Evolutionary conservation across 129 eudicot species (phyloP).

Genomic region (Sambucus nigra): DNA sequence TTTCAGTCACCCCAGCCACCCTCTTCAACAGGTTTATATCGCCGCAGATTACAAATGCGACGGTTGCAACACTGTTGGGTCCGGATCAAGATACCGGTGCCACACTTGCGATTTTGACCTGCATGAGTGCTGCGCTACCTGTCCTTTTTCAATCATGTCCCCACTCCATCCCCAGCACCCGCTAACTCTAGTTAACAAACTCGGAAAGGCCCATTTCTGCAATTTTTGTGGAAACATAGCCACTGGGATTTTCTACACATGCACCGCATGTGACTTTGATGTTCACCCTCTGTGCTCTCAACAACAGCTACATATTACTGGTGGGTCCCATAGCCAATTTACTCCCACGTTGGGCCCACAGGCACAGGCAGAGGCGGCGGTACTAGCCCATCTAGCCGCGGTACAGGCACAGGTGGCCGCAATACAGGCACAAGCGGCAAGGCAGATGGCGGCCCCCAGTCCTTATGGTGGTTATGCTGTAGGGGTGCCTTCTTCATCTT

Average conservation of each 20-base stretch:
- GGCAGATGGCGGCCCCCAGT: too few relatives aligned
- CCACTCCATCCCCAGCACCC: conserved; percentile 11
- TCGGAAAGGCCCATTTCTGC: conserved; percentile 3
- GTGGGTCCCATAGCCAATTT: too few relatives aligned
- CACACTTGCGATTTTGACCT: conserved; percentile 6
- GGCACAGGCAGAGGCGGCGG: too few relatives aligned
- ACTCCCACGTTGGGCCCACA: conserved; percentile 2
- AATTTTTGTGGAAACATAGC: conserved; percentile 15
- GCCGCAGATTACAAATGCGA: conserved; percentile 4
- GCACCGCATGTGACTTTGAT: conserved; percentile 10
- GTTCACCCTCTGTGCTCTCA: conserved; percentile 15
- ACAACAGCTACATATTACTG: neutral
- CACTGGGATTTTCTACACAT: conserved; percentile 14
- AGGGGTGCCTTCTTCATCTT: neutral
- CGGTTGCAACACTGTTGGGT: conserved; percentile 12
- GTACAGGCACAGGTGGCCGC: too few relatives aligned
- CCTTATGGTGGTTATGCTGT: too few relatives aligned
- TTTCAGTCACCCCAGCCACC: conserved; percentile 4
- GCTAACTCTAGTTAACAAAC: conserved; percentile 5
- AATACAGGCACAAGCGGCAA: too few relatives aligned
- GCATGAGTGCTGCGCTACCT: conserved; percentile 12
- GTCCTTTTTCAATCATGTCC: neutral
- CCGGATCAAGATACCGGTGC: conserved; percentile 7
- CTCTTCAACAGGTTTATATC: conserved; percentile 2
- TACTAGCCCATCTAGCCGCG: too few relatives aligned